Base-by-base conservation (phyloP, 2,329 filamentous ascomycete genomes). In the Arthrobotrys pseudoclavata region DNA sequence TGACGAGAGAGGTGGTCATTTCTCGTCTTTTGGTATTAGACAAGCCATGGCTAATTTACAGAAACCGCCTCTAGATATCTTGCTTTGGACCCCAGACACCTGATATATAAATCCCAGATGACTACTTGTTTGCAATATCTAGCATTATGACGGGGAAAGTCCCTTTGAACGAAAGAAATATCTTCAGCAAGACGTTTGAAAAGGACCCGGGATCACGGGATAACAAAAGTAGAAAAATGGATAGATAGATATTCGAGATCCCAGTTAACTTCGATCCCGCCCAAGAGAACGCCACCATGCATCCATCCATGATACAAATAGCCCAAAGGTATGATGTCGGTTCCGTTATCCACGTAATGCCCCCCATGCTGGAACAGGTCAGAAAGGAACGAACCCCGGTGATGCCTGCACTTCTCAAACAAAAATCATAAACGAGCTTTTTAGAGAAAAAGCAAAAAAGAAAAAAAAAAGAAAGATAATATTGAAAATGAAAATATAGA, bases 221-320 rank as follows among this genome's bases (percentile, higher is more conserved):
- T n/a, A 31, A 50, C 1, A 26, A 26, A 53, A 53, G 47, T 13
- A 9, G 12, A 53, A 31, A 42, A 60, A 50, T 47, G 2, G 18
- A n/a, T 13, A 26, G 45, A 48, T 26, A 34, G 13, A 76, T 24
- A 66, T 60, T 29, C 15, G 34, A 66, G 64, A 70, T 47, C 50
- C 13, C n/a, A 47, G 50, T 40, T 40, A 31, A 31, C 4, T 40
- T 40, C 15, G 37, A 40, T 15, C 37, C 13, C 9, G 12, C 13
- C 37, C 37, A 40, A 40, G 12, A 40, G 52, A 71, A 71, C 67
- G 52, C 74, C 67, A 63, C 18, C 9, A 71, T 77, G 74, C 61
- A 67, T 48, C 34, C 61, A 26, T 62, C 34, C 61, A 26, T 62
- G 29, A 40, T 63, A 68, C 52, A 77, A 18, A 62, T 62, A 13